These are phyloP conservation scores for Thermoascus crustaceus DNA, from an alignment of 2,329 filamentous ascomycete species.

Conservation along the genomic window DNA sequence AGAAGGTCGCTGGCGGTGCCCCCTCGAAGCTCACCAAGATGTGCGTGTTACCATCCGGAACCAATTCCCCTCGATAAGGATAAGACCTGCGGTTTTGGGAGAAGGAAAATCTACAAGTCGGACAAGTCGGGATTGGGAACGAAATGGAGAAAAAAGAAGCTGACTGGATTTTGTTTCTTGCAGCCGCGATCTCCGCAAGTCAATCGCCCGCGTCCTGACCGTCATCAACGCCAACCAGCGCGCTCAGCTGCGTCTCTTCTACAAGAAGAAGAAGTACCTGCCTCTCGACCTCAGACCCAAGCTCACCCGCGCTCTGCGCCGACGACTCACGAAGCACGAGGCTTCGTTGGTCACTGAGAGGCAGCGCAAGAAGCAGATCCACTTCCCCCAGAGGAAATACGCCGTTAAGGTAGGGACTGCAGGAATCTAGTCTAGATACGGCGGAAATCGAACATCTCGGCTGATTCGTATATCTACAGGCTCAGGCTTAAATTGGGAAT, in stretches of 20 bases:
- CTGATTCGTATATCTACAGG: slow-evolving; percentile 3
- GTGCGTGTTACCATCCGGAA: too few species aligned
- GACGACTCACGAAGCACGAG: slow-evolving; percentile 89
- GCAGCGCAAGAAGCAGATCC: slow-evolving; percentile 88
- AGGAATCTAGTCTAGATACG: slow-evolving; percentile 1
- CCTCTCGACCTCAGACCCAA: slow-evolving; percentile 97
- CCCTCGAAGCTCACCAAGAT: slow-evolving; percentile 96
- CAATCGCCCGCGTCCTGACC: slow-evolving; percentile 96
- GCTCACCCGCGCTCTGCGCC: slow-evolving; percentile 96
- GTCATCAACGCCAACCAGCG: slow-evolving; percentile 99
- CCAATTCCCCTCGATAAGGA: slow-evolving; percentile 9
- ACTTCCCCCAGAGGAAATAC: slow-evolving; percentile 98
- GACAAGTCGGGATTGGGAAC: slow-evolving; percentile 3
- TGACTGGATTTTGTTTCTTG: slow-evolving; percentile 21
- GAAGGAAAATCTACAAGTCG: slow-evolving; percentile 2
- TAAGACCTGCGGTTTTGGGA: slow-evolving; percentile 5
- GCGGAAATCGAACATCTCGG: too few species aligned
- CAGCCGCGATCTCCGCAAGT: slow-evolving; percentile 98
- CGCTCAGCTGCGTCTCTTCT: slow-evolving; percentile 95
- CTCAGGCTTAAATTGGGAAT: slow-evolving; percentile 24
- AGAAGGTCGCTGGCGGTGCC: slow-evolving; percentile 91
- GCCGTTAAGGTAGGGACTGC: slow-evolving; percentile 94
- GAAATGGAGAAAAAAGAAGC: slow-evolving; percentile 8
- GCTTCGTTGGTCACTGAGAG: slow-evolving; percentile 77
- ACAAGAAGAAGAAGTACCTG: slow-evolving; percentile 99